Base-by-base conservation (phyloP, 116 monocot genomes). In the Posidonia oceanica region DNA sequence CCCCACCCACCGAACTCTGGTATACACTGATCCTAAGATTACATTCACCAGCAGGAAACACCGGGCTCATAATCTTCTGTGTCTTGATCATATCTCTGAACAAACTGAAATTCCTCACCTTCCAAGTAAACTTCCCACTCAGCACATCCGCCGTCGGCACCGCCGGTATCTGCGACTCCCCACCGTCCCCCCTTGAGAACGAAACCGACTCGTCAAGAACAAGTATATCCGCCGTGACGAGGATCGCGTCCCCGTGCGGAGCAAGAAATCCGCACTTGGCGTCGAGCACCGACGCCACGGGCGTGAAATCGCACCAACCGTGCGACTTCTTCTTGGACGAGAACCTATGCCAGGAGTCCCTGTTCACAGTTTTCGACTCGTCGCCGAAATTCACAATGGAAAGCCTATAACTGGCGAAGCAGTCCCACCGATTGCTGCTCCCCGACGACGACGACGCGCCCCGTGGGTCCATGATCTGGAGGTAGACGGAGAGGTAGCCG, bases 301-400 rank as follows among this genome's bases (percentile, higher is more conserved):
- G 93, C 21, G 82, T 68, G 75, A 98, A 98, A 59, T 98, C 93
- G 75, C 89, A 98, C 97, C 97, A 98, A 0, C 97, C 93, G 66
- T 98, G 97, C 16, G 89, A 98, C 66, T 87, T 89, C 86, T 89
- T 98, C 87, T 93, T 92, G 17, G 87, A 78, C 4, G 89, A 92
- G 81, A 98, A 98, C 5, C 97, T 79, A 66, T 98, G 92, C 97
- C 97, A 98, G 17, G 93, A 98, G 59, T 98, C 97, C 20, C 93
- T 81, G 38, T 75, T 69, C 38, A 98, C 39, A 38, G 93, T 82
- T 72, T 85, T 89, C 56, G 84, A 72, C 37, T 80, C 82, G 37
- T 98, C 93, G 58, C n/a, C 7, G 64, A 21, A 79, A 72, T 97
- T 78, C 52, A 80, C 38, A 57, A 91, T 66, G 59, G 97, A 81